These are phyloP conservation scores for Colletotrichum lindemuthianum DNA, from an alignment of 2,329 filamentous ascomycete genomes.

Conservation along the genomic window DNA sequence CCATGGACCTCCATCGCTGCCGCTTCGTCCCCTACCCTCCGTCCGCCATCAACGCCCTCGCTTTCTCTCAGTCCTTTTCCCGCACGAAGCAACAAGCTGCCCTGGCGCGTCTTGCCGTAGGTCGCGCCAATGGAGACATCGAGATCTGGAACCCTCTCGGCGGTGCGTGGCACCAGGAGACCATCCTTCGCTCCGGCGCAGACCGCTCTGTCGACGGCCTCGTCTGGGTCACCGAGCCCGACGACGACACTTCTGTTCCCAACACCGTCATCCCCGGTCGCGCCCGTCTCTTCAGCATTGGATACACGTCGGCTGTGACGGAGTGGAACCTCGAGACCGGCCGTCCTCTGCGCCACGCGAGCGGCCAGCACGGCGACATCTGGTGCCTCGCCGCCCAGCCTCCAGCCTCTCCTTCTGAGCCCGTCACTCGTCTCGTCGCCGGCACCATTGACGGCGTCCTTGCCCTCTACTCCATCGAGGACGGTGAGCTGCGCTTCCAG, in stretches of 20 bases:
- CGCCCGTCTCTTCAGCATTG: constrained; percentile 90
- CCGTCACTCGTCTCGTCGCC: constrained; percentile 73
- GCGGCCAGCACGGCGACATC: constrained; percentile 93
- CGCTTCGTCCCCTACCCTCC: constrained; percentile 94
- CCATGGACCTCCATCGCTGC: constrained; percentile 96
- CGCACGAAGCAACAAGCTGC: constrained; percentile 59
- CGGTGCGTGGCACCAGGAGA: constrained; percentile 90
- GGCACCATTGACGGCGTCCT: constrained; percentile 94
- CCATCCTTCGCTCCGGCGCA: constrained; percentile 82
- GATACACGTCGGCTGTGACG: constrained; percentile 89
- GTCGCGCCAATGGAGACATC: constrained; percentile 93
- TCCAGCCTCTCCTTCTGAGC: constrained; percentile 40
- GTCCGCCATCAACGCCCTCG: constrained; percentile 91
- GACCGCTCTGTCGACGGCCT: constrained; percentile 90
- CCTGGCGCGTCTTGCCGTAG: constrained; percentile 82
- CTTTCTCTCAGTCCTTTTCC: constrained; percentile 81
- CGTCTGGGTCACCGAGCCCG: constrained; percentile 88
- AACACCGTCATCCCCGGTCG: constrained; percentile 53
- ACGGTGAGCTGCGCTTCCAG: constrained; percentile 84
- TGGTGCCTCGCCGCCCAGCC: constrained; percentile 97
- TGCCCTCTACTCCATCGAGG: constrained; percentile 85
- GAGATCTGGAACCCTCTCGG: constrained; percentile 95
- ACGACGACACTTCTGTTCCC: constrained; percentile 69
- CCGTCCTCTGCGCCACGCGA: constrained; percentile 81
- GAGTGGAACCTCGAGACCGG: constrained; percentile 93